phyloP scores from a whole-genome alignment of 176 grass and related monocot species.

The Rhipidocladum racemiflorum region DNA sequence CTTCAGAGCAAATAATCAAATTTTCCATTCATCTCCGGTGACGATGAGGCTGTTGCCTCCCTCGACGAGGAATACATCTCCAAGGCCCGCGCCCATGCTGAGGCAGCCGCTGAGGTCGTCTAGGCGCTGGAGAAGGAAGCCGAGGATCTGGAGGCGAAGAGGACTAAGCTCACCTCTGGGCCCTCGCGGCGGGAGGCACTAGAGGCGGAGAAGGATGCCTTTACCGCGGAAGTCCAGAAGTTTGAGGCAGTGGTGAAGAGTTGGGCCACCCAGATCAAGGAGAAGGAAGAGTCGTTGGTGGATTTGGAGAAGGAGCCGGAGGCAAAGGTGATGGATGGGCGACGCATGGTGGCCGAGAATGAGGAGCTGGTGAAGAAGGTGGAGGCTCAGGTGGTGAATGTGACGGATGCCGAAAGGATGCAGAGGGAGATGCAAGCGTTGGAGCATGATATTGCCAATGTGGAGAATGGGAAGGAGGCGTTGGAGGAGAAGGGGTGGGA shows the following conservation, averaged over 20 bases:
- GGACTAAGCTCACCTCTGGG: slow-evolving; percentile 28
- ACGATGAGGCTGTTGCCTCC: slow-evolving; percentile 43
- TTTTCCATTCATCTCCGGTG: slow-evolving; percentile 50
- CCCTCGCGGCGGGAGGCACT: slow-evolving; percentile 45
- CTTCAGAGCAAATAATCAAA: too few relatives aligned
- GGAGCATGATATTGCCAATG: slow-evolving; percentile 54
- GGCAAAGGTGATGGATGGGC: slow-evolving; percentile 43
- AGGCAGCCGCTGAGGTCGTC: background rate
- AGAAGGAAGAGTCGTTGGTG: slow-evolving; percentile 42
- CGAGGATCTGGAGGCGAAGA: slow-evolving; percentile 36
- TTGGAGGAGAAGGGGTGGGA: slow-evolving; percentile 83
- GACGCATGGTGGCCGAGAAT: slow-evolving; percentile 40
- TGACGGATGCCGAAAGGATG: slow-evolving; percentile 69
- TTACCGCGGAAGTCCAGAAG: slow-evolving; percentile 58
- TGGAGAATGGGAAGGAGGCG: slow-evolving; percentile 36
- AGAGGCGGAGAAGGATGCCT: slow-evolving; percentile 38
- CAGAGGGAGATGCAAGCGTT: slow-evolving; percentile 58
- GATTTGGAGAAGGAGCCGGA: slow-evolving; percentile 59
- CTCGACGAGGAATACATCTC: slow-evolving; percentile 62
- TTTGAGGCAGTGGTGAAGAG: slow-evolving; percentile 68
- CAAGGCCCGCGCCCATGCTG: slow-evolving; percentile 35
- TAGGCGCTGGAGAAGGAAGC: slow-evolving; percentile 57
- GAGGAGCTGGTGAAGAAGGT: slow-evolving; percentile 55
- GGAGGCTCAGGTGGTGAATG: slow-evolving; percentile 52
- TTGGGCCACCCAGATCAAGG: slow-evolving; percentile 51